A percentile compares a stretch with the other conserved stretches of the same genome.
phyloP scores from a whole-genome alignment of 768 basidiomycete species.

The Neoboletus magnificus region DNA sequence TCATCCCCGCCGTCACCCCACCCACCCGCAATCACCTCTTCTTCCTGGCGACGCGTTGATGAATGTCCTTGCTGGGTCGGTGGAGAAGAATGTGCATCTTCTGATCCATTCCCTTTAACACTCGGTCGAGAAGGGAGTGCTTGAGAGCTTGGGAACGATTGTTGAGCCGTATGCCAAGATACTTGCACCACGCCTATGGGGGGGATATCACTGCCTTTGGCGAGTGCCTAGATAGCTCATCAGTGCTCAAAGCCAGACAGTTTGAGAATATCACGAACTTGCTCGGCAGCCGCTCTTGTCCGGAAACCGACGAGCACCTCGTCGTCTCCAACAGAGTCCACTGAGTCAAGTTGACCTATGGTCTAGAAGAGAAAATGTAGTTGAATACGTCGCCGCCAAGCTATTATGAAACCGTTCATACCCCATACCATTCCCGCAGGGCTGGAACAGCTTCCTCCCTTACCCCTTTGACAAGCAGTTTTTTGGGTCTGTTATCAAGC shows the following conservation, averaged over 20 bases:
- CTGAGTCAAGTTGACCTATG: constrained; percentile 65
- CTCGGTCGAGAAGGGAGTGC: constrained; percentile 18
- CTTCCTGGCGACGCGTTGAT: constrained; percentile 46
- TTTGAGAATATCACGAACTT: constrained; percentile 43
- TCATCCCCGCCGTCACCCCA: constrained; percentile 68
- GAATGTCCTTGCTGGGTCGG: constrained; percentile 15
- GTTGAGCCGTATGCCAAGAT: constrained; percentile 55
- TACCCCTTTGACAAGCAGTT: constrained; percentile 70
- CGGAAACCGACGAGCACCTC: constrained; percentile 68
- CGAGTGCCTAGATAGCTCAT: constrained; percentile 51
- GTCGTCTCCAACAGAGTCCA: constrained; percentile 52
- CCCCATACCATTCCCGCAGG: constrained; percentile 83
- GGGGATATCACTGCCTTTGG: constrained; percentile 68
- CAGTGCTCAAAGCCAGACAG: constrained; percentile 1
- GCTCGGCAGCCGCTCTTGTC: constrained; percentile 71
- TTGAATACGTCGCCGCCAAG: neutral
- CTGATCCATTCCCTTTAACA: constrained; percentile 21
- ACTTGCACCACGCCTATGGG: constrained; percentile 62
- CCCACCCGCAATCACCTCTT: constrained; percentile 61
- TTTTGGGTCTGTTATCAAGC: constrained; percentile 86
- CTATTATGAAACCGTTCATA: constrained; percentile 25
- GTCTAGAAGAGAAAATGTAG: constrained; percentile 39
- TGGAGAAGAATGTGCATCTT: constrained; percentile 24
- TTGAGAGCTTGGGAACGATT: constrained; percentile 18
- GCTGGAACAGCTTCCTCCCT: constrained; percentile 52